Evolutionary conservation across 306 rosid genomes (phyloP), one percentile per base, ranked within the genome.

Genomic region (Trifolium pratense): DNA sequence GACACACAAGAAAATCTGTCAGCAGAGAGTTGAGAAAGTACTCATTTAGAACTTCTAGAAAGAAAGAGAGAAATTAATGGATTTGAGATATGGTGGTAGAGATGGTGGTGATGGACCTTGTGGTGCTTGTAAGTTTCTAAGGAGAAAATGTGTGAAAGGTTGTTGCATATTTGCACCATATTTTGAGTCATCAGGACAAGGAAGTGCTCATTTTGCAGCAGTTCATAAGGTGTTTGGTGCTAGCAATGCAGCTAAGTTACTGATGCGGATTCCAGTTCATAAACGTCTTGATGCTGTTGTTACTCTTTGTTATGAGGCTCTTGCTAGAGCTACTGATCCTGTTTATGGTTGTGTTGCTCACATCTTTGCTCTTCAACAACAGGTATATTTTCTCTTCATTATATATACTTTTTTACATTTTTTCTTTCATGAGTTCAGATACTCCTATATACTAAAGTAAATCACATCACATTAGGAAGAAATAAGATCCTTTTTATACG

Each of bases 181-280:
- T 57, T 93, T 93, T 79, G 91, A 91, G 81, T 83, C 65, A 59
- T 59, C 97, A 0, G 93, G 84, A 0, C 88, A 86, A 84, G 98
- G 98, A 8, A 77, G 97, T 0, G 86, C 89, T 21, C 89, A 93
- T 64, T 93, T 93, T 68, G 98, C 97, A 0, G 98, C 98, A 0
- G 89, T 93, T 18, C 98, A 93, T 51, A 93, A 87, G 79, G 96
- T 93, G 62, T 93, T 91, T 63, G 98, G 98, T n/a, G 98, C 98
- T 7, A 93, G 98, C 87, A 93, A 93, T 80, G 96, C 93, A 58
- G 88, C 98, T 10, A 93, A 93, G 89, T 74, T 93, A 1, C 96
- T 93, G 69, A 72, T 53, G 39, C 42, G 87, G 1, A 79, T 93
- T 21, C 97, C 98, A 1, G 63, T 83, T 1, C 87, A 84, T 48